Conservation (phyloP, 345 rosid genomes). For the Aethionema arabicum region DNA sequence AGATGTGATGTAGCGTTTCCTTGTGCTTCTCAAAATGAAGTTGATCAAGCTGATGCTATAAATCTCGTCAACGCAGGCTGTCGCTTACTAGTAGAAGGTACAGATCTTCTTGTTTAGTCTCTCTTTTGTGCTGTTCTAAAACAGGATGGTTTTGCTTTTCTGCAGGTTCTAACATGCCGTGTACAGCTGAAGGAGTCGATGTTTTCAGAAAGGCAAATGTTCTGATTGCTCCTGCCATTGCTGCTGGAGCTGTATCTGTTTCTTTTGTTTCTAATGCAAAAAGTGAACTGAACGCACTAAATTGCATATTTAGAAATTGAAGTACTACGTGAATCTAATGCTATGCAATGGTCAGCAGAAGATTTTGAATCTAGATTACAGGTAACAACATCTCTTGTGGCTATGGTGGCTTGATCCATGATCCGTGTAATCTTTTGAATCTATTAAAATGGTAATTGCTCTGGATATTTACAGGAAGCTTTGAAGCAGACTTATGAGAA, state of each 20-base stretch:
- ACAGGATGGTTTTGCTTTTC: slow-evolving; percentile 1
- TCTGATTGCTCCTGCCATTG: slow-evolving; percentile 93
- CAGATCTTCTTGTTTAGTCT: slow-evolving; percentile 16
- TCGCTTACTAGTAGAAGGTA: slow-evolving; percentile 91
- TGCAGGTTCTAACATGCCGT: slow-evolving; percentile 95
- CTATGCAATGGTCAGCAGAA: slow-evolving; percentile 95
- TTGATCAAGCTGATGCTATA: slow-evolving; percentile 92
- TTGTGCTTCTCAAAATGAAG: slow-evolving; percentile 93
- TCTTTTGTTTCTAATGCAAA: neutral
- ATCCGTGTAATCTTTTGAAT: neutral
- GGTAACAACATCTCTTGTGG: slow-evolving; percentile 40
- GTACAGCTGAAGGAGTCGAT: slow-evolving; percentile 91
- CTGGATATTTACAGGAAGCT: slow-evolving; percentile 66
- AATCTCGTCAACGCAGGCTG: slow-evolving; percentile 91
- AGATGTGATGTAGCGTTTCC: slow-evolving; percentile 95
- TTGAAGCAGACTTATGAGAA: slow-evolving; percentile 88
- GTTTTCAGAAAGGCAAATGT: slow-evolving; percentile 83
- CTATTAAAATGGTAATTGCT: neutral
- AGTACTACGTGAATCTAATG: slow-evolving; percentile 78
- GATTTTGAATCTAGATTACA: slow-evolving; percentile 96
- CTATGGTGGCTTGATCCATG: neutral
- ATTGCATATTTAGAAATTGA: slow-evolving; percentile 59
- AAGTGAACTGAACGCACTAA: neutral
- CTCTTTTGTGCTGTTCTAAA: slow-evolving; percentile 1
- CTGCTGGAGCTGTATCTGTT: slow-evolving; percentile 53